Conservation (phyloP, 2,329 filamentous ascomycete species). For the Pyricularia grisea region DNA sequence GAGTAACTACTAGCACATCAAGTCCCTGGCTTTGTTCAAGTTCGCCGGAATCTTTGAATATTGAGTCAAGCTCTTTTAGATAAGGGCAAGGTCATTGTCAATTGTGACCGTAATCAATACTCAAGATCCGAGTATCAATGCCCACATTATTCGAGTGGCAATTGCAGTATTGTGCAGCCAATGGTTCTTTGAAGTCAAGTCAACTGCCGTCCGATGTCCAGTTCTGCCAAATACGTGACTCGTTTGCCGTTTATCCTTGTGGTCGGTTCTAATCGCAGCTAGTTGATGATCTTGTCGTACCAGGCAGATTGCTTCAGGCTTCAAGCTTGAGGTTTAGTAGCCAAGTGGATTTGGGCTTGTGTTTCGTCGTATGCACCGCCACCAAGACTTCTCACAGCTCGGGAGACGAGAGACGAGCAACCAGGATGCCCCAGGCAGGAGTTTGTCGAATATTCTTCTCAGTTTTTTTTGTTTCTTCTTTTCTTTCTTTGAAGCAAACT, state of each 20-base stretch:
- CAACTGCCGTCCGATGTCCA: neutral
- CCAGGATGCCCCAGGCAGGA: constrained; percentile 22
- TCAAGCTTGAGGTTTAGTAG: neutral
- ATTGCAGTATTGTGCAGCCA: neutral
- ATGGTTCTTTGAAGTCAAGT: neutral
- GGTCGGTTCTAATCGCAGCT: neutral
- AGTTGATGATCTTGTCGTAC: neutral
- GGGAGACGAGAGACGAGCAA: constrained; percentile 28
- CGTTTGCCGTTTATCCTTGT: neutral
- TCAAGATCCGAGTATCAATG: neutral
- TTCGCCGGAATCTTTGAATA: neutral
- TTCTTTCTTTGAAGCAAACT: constrained; percentile 7
- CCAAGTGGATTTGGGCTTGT: neutral
- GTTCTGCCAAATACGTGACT: neutral
- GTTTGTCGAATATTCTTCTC: constrained; percentile 23
- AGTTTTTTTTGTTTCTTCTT: constrained; percentile 12
- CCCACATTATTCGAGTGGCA: neutral
- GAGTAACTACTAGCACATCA: neutral
- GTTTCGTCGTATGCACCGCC: neutral
- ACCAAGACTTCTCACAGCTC: constrained; percentile 21
- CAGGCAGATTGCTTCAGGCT: neutral
- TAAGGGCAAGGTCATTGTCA: neutral
- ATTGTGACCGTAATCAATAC: neutral
- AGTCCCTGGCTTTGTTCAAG: neutral
- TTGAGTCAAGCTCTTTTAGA: neutral